Evolutionary conservation across 768 basidiomycete species (phyloP).

Genomic region (Suillus cothurnatus): DNA sequence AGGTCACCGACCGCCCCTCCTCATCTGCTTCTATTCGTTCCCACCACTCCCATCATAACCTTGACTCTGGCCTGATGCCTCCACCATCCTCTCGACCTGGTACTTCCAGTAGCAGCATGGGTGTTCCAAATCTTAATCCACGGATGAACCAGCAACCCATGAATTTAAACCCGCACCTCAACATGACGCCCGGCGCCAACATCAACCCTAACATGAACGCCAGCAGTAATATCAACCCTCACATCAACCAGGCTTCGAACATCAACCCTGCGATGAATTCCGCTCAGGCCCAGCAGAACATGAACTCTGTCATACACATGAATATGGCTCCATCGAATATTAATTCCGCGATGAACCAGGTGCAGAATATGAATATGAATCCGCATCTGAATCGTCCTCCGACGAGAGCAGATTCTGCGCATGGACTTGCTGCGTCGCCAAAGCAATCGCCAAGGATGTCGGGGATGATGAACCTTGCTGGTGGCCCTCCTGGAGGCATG

Average conservation of each 20-base stretch:
- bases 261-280: constrained; percentile 16
- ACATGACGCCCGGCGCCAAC: constrained; percentile 13
- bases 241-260: constrained; percentile 26
- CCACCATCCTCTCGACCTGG: constrained; percentile 29
- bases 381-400: constrained; percentile 29
- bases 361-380: constrained; percentile 1
- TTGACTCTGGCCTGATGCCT: constrained; percentile 25
- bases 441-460: constrained; percentile 30
- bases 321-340: constrained; percentile 15
- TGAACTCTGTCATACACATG: constrained; percentile 18
- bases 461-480: constrained; percentile 5
- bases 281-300: constrained; percentile 22
- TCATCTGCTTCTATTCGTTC: constrained; percentile 32
- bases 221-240: constrained; percentile 13
- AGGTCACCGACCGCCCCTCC: constrained; percentile 24
- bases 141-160: constrained; percentile 28
- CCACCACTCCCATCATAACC: constrained; percentile 27
- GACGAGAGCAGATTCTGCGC: constrained; percentile 32
- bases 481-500: constrained; percentile 13
- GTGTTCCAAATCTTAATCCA: constrained; percentile 14
- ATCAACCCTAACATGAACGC: constrained; percentile 19
- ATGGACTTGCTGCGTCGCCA: constrained; percentile 25
- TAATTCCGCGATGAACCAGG: constrained; percentile 15
- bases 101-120: constrained; percentile 25
- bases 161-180: constrained; percentile 26